Base-by-base conservation (phyloP, 2,329 filamentous ascomycete species). In the Rutstroemia sp. region DNA sequence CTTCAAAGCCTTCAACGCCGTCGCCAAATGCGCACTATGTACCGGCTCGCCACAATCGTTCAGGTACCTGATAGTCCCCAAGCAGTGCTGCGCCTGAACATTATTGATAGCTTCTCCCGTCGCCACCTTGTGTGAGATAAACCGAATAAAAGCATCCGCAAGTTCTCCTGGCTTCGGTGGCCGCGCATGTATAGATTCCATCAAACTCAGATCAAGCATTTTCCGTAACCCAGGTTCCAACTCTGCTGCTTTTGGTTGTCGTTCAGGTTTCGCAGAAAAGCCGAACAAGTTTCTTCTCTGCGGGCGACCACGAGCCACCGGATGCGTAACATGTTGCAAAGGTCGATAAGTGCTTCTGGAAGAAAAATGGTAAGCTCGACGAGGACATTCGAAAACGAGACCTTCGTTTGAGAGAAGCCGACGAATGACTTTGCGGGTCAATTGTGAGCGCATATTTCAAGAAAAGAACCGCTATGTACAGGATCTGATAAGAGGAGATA, bases 191-290 rank as follows among this genome's bases (percentile, higher is more conserved):
- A 88, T 79, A 51, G 80, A 76, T 62, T 85, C 73, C 58, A 82
- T 80, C 62, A 81, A 81, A 52, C 80, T 75, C 69, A 89, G 80
- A 57, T 88, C 80, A 64, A 88, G 79, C 73, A 96, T 81, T 16
- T 79, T 80, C 61, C 83, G 82, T 65, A 91, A 81, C 53, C 90
- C 91, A 0, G 82, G 87, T 65, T 84, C 87, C 58, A 84, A 74
- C 64, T 84, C 78, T 51, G 84, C 76, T 21, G 82, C 76, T 68
- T 83, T 85, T 45, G 84, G 71, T 56, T 79, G 74, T 57, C 81
- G 77, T 17, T 82, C 78, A 3, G 81, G 73, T 64, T 83, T 82
- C 60, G 76, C 69, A 63, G 88, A 80, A 48, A 90, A 73, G 25
- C 78, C 78, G 64, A 91, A 78, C 57, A 92, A 83, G 3, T 78